Conservation (phyloP, 129 eudicot genomes). For the Flaveria robusta region DNA sequence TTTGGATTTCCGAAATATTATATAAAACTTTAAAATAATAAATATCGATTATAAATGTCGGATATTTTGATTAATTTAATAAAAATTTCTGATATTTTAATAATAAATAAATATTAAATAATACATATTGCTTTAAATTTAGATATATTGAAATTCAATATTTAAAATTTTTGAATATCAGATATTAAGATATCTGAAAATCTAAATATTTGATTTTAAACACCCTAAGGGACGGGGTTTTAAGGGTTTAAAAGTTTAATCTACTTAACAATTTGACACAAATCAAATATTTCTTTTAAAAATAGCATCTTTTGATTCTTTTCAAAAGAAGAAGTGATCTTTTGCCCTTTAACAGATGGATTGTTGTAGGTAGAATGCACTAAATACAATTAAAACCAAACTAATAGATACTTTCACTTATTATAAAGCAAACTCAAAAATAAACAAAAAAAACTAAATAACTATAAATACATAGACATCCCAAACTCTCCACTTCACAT, state of each 20-base stretch:
- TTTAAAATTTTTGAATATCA: no score
- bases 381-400: slow-evolving; percentile 26
- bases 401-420: slow-evolving; percentile 13
- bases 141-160: no score
- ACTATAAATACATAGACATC: slow-evolving; percentile 26
- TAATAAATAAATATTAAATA: no score
- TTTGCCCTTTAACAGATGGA: slow-evolving; percentile 40
- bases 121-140: no score
- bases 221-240: no score
- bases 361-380: slow-evolving; percentile 23
- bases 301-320: slow-evolving; percentile 21
- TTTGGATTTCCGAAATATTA: no score
- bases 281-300: neutral
- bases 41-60: no score
- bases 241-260: neutral
- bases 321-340: slow-evolving; percentile 24
- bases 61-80: no score
- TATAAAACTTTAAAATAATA: no score
- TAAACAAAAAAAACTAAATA: neutral
- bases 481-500: slow-evolving; percentile 28
- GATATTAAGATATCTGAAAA: no score
- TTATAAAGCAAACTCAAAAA: slow-evolving; percentile 31
- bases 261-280: neutral
- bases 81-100: no score
- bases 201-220: no score